Evolutionary conservation across 306 rosid species (phyloP).

Genomic region (Vicia sativa): DNA sequence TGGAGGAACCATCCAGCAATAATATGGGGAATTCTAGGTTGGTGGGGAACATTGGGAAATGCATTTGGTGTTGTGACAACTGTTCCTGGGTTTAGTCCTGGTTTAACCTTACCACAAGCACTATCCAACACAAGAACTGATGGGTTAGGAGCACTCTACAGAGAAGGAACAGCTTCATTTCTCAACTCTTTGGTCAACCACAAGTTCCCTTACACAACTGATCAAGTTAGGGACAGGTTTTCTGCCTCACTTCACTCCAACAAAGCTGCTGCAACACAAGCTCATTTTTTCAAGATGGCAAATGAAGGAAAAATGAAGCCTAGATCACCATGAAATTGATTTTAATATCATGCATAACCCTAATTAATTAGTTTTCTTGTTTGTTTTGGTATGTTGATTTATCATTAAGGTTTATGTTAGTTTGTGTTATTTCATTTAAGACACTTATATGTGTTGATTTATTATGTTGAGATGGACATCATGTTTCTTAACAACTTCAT

Average conservation of each 20-base stretch:
- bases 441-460: conserved; percentile 34
- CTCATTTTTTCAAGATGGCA: conserved; percentile 79
- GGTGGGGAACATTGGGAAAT: conserved; percentile 88
- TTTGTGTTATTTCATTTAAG: conserved; percentile 38
- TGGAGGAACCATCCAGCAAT: conserved; percentile 83
- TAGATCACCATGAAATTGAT: conserved; percentile 39
- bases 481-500: conserved; percentile 37
- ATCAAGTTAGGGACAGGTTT: conserved; percentile 72
- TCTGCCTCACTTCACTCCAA: conserved; percentile 60
- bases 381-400: conserved; percentile 35
- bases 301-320: conserved; percentile 76
- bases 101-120: conserved; percentile 66
- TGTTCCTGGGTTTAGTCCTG: conserved; percentile 63
- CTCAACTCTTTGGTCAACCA: conserved; percentile 80
- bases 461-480: conserved; percentile 33
- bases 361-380: conserved; percentile 17
- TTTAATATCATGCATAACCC: background rate
- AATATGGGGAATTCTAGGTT: conserved; percentile 85
- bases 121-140: conserved; percentile 81
- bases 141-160: conserved; percentile 71
- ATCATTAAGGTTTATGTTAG: conserved; percentile 33
- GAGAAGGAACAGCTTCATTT: conserved; percentile 85
- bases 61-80: conserved; percentile 60
- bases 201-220: conserved; percentile 72
- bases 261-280: conserved; percentile 76